phyloP scores from a whole-genome alignment of 192 early-diverging fungal genomes.

The Phlyctochytrium planicorne region DNA sequence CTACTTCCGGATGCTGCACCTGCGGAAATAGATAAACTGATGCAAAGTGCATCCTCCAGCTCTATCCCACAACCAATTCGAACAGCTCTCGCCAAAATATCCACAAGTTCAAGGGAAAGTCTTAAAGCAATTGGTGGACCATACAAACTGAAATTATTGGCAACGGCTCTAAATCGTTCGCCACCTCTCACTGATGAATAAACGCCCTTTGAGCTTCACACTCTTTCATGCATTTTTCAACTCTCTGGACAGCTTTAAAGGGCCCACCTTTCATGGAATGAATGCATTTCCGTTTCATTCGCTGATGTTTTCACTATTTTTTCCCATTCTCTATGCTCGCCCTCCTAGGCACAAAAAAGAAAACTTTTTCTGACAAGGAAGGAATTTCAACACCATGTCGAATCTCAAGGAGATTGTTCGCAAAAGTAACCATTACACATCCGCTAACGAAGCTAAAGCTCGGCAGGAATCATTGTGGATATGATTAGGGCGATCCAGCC shows the following conservation, averaged over 20 bases:
- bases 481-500: conserved; percentile 76
- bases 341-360: too few species aligned
- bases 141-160: neutral
- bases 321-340: too few species aligned
- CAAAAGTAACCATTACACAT: neutral
- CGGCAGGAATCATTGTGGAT: conserved; percentile 60
- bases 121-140: neutral
- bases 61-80: neutral
- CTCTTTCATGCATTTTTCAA: too few species aligned
- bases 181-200: too few species aligned
- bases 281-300: too few species aligned
- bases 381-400: too few species aligned
- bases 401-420: neutral
- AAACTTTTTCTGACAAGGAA: too few species aligned
- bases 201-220: too few species aligned
- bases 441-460: neutral
- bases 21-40: neutral
- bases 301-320: too few species aligned
- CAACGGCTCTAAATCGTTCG: neutral
- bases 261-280: too few species aligned
- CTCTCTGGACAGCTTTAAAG: too few species aligned
- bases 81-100: neutral
- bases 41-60: neutral
- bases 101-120: neutral
- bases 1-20: neutral